Evolutionary conservation across 2,329 filamentous ascomycete species (phyloP).

Genomic region (Dothideomycetidae sp.): DNA sequence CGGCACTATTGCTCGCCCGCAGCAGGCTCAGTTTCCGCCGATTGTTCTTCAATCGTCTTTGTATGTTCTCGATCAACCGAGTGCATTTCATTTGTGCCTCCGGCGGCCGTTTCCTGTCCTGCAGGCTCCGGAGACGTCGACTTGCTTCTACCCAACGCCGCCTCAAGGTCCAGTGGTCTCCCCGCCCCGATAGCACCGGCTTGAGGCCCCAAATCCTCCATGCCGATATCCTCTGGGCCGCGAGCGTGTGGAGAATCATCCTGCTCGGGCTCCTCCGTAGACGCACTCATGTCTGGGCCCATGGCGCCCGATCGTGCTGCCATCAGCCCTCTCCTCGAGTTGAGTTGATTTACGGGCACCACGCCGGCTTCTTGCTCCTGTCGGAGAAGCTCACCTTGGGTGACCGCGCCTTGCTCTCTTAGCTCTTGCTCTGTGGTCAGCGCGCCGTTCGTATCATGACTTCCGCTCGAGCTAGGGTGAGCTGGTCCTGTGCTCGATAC

Average conservation of each 20-base stretch:
- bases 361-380: slow-evolving; percentile 75
- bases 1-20: no score
- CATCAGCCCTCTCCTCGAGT: slow-evolving; percentile 20
- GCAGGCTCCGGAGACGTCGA: no score
- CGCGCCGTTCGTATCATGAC: background rate
- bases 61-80: no score
- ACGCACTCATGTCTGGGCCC: slow-evolving; percentile 19
- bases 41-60: no score
- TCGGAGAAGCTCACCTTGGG: slow-evolving; percentile 71
- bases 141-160: slow-evolving; percentile 24
- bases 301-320: slow-evolving; percentile 15
- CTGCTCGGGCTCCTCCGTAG: slow-evolving; percentile 27
- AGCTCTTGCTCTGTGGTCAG: slow-evolving; percentile 17
- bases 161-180: slow-evolving; percentile 26
- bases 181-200: slow-evolving; percentile 21
- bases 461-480: slow-evolving; percentile 16
- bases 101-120: no score
- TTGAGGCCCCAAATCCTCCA: slow-evolving; percentile 75
- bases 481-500: slow-evolving; percentile 21
- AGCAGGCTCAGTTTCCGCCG: no score
- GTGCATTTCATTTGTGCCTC: no score
- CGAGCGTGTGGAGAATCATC: slow-evolving; percentile 62
- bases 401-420: slow-evolving; percentile 42
- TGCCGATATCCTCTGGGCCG: slow-evolving; percentile 71
- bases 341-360: slow-evolving; percentile 49